Conservation (phyloP, 2,329 filamentous ascomycete species). For the Verticillium tricorpus region DNA sequence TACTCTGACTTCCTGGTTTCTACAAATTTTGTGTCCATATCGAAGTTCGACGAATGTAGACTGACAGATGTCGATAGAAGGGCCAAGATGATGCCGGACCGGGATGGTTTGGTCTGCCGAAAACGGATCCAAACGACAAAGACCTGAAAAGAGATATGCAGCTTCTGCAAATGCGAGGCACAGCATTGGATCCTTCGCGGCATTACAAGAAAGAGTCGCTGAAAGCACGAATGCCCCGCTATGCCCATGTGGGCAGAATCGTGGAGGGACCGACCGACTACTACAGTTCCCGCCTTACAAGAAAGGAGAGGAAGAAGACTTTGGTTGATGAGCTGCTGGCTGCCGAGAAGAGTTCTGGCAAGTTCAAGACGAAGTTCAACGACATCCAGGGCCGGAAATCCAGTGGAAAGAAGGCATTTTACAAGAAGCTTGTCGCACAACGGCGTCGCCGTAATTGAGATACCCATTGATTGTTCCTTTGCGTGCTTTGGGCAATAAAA, state of each 20-base stretch:
- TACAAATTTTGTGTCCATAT: no score
- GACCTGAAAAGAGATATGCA: slow-evolving; percentile 87
- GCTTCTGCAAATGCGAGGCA: slow-evolving; percentile 77
- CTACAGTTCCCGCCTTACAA: slow-evolving; percentile 73
- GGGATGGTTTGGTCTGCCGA: slow-evolving; percentile 84
- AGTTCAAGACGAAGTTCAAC: slow-evolving; percentile 83
- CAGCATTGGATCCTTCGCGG: slow-evolving; percentile 78
- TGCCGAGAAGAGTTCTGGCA: slow-evolving; percentile 57
- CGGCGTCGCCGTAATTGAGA: slow-evolving; percentile 23
- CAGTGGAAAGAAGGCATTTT: slow-evolving; percentile 85
- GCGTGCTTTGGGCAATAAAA: background rate
- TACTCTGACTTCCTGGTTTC: slow-evolving; percentile 56
- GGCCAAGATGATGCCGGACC: slow-evolving; percentile 62
- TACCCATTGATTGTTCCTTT: background rate
- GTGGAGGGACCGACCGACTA: slow-evolving; percentile 87
- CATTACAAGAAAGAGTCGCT: slow-evolving; percentile 84
- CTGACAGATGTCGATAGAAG: background rate
- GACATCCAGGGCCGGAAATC: slow-evolving; percentile 78
- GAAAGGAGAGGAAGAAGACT: slow-evolving; percentile 82
- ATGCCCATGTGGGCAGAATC: slow-evolving; percentile 83
- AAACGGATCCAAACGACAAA: slow-evolving; percentile 75
- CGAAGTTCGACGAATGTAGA: background rate
- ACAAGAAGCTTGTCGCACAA: slow-evolving; percentile 66
- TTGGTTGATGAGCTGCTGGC: slow-evolving; percentile 81
- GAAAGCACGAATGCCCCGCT: slow-evolving; percentile 70